Conservation (phyloP, 164 flowering plant species). For the Aristolochia fimbriata region DNA sequence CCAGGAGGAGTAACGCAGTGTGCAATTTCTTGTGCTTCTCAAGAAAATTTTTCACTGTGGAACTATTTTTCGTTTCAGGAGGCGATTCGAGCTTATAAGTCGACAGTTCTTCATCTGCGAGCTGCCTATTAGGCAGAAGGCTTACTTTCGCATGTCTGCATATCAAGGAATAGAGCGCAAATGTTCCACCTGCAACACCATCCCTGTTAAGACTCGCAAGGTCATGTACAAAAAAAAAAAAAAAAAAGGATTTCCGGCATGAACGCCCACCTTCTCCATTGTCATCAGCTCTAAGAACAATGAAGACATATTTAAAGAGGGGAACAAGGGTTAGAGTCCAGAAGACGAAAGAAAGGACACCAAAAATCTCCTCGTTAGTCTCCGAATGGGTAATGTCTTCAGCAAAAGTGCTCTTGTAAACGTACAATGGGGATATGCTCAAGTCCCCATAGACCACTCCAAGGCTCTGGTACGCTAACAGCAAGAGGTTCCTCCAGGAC, state of each 20-base stretch:
- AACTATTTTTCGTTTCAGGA: slow-evolving; percentile 40
- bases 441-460: slow-evolving; percentile 92
- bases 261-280: slow-evolving; percentile 60
- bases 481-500: slow-evolving; percentile 59
- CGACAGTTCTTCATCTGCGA: slow-evolving; percentile 69
- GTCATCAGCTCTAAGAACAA: slow-evolving; percentile 76
- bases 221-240: not conserved
- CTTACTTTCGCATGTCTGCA: slow-evolving; percentile 76
- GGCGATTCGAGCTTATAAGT: slow-evolving; percentile 59
- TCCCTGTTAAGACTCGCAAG: not conserved
- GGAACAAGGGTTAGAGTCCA: slow-evolving; percentile 74
- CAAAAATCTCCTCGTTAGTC: slow-evolving; percentile 80
- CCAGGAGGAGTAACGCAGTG: slow-evolving; percentile 69
- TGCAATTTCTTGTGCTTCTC: slow-evolving; percentile 68
- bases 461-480: slow-evolving; percentile 79
- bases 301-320: slow-evolving; percentile 63
- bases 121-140: slow-evolving; percentile 69
- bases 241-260: not conserved
- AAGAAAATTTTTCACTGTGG: slow-evolving; percentile 43
- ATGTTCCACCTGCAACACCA: slow-evolving; percentile 61
- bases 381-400: slow-evolving; percentile 76
- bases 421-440: slow-evolving; percentile 80
- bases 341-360: slow-evolving; percentile 72
- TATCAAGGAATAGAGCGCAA: slow-evolving; percentile 69
- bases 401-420: slow-evolving; percentile 80